These are phyloP conservation scores for Dactylellina drechsleri DNA, from an alignment of 2,329 filamentous ascomycete species.

Conservation along the genomic window DNA sequence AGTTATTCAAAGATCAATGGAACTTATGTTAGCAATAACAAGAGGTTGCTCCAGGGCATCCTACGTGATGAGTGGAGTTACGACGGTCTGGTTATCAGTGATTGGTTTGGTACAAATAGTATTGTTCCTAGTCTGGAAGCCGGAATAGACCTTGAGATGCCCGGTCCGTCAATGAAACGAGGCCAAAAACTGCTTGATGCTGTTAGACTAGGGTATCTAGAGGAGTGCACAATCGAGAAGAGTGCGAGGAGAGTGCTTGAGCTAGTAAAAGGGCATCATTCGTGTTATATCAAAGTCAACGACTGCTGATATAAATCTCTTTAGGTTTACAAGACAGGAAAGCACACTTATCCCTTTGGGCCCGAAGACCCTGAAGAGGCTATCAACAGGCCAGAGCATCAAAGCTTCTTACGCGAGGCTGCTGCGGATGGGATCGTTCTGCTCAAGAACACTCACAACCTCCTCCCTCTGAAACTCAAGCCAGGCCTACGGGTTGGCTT, in stretches of 20 bases:
- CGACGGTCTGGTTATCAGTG: conserved; percentile 61
- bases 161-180: conserved; percentile 67
- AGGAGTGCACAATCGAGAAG: conserved; percentile 67
- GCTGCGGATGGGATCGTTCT: conserved; percentile 72
- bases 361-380: too few species aligned
- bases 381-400: conserved; percentile 67
- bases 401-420: conserved; percentile 67
- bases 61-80: conserved; percentile 61
- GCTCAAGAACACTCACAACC: conserved; percentile 69
- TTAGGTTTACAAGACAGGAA: too few species aligned
- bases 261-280: conserved; percentile 69
- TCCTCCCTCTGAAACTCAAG: conserved; percentile 64
- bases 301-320: conserved; percentile 63
- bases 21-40: conserved; percentile 63
- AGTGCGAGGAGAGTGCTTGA: conserved; percentile 72
- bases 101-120: conserved; percentile 67
- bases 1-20: conserved; percentile 76
- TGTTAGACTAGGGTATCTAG: conserved; percentile 66
- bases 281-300: conserved; percentile 70
- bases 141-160: conserved; percentile 72
- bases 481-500: conserved; percentile 72
- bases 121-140: conserved; percentile 67
- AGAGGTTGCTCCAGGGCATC: conserved; percentile 56
- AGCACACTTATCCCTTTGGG: too few species aligned
- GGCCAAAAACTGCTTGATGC: conserved; percentile 67